Conservation (phyloP, 2,329 filamentous ascomycete genomes). For the Myriosclerotinia scirpicola region DNA sequence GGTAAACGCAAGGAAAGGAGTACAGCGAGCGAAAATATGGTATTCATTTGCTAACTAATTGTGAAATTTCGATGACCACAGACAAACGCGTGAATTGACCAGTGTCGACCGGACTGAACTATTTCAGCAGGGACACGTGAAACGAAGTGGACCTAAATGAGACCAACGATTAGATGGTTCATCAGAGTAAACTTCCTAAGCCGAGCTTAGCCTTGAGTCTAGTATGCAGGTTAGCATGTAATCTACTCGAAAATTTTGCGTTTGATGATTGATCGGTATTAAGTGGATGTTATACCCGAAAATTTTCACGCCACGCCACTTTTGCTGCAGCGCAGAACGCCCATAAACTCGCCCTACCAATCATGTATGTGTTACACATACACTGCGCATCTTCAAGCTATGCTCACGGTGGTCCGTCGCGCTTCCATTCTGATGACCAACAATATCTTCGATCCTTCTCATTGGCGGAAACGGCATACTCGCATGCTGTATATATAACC, state of each 20-base stretch:
- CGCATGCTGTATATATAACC: background rate
- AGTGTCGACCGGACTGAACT: no score
- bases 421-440: background rate
- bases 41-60: background rate
- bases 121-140: background rate
- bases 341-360: background rate
- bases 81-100: fast-evolving
- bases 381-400: background rate
- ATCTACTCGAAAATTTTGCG: background rate
- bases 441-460: background rate
- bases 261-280: background rate
- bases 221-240: no score
- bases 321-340: background rate
- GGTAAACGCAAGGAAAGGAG: background rate
- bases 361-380: background rate
- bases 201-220: no score
- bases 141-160: background rate
- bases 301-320: background rate
- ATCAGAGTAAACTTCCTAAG: background rate
- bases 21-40: background rate
- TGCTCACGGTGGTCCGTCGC: no score
- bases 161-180: background rate
- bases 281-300: background rate
- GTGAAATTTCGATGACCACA: background rate
- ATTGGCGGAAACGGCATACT: no score